Base-by-base conservation (phyloP, 352 stramenopile species). In the Pythium scleroteichum region DNA sequence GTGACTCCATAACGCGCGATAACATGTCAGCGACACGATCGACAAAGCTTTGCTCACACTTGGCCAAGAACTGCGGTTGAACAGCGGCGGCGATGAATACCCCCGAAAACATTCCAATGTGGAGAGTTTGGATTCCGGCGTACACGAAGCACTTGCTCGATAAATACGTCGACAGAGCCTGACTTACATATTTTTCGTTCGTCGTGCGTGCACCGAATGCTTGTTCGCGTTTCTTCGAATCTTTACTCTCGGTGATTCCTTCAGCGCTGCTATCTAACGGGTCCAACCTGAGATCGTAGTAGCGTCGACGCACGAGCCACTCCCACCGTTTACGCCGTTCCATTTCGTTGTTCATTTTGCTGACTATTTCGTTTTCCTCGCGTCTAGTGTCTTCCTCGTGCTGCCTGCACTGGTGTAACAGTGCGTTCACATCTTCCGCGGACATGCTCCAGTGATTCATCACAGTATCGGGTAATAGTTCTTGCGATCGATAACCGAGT, bases 381-480 rank as follows among this genome's bases (percentile, higher is more conserved):
- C 19, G 1, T 54, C 48, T 0, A 27, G 3, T 23, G 5, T 64
- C 24, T 4, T 7, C 17, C 24, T 64, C 59, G 32, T 64, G 19
- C 3, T 60, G 26, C 14, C 10, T 14, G 24, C 52, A 64, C 2
- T 47, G 23, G 3, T 27, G 12, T 7, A 71, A 29, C 10, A 82
- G n/a, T 9, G 44, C 47, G 5, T 66, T 24, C 0, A 69, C 29
- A 9, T 62, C 53, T 14, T 48, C 38, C 2, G 5, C 10, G 5
- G 47, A 53, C 1, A 75, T 35, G 0, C 46, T 33, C 23, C 71
- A 78, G 42, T 86, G 62, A 3, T 17, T 44, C 9, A 49, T 23
- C 22, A 94, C 71, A 1, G 84, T 85, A 24, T 82, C 69, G 0
- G 54, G 64, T 1, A 84, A 75, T 2, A 90, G 51, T 24, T 94